Percentiles rank a stretch among this genome's conserved stretches.
These are phyloP conservation scores for Chrysoporthe austroafricana DNA, from an alignment of 2,329 filamentous ascomycete genomes.

Conservation along the genomic window DNA sequence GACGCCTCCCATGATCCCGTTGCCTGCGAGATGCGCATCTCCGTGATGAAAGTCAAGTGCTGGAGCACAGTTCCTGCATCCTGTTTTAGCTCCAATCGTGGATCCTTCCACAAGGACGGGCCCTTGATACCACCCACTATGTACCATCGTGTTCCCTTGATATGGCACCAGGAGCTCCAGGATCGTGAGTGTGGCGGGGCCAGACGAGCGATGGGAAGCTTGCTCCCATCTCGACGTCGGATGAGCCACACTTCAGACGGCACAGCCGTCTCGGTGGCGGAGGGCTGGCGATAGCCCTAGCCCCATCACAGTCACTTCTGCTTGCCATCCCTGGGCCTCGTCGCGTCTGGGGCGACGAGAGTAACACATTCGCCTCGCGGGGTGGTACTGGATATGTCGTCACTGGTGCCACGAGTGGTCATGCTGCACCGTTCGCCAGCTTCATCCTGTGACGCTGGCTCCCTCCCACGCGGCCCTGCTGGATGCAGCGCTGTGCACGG, in stretches of 20 bases:
- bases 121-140: neutral
- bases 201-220: neutral
- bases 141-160: neutral
- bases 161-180: neutral
- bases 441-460: constrained; percentile 16
- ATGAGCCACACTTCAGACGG: neutral
- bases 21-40: neutral
- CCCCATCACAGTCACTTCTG: neutral
- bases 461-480: constrained; percentile 5
- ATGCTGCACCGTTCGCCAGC: constrained; percentile 6
- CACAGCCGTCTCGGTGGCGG: neutral
- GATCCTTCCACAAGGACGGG: neutral
- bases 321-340: neutral
- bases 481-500: neutral
- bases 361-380: neutral
- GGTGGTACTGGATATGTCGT: constrained; percentile 8
- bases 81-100: constrained; percentile 6
- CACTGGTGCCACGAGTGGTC: constrained; percentile 16
- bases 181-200: neutral
- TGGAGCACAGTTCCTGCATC: neutral
- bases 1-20: neutral
- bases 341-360: neutral
- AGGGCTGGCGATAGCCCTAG: neutral
- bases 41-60: constrained; percentile 17
- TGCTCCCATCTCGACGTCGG: neutral